These are phyloP conservation scores for Phytophthora hybrid DNA, from an alignment of 352 stramenopile species.

Conservation along the genomic window DNA sequence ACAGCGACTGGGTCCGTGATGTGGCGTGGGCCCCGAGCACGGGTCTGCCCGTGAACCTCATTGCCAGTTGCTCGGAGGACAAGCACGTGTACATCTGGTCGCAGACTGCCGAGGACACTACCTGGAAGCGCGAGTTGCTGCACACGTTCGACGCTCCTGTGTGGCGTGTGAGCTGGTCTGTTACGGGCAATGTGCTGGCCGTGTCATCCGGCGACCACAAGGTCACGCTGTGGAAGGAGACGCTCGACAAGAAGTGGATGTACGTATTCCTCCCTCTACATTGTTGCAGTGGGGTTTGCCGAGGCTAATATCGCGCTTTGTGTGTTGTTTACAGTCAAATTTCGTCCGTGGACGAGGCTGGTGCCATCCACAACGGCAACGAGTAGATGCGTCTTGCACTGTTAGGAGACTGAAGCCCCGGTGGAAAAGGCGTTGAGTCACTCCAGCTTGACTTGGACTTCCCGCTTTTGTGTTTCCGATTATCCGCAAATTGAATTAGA, in stretches of 20 bases:
- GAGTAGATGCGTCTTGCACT: slow-evolving; percentile 54
- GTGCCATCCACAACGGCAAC: slow-evolving; percentile 79
- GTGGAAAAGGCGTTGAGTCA: slow-evolving; percentile 24
- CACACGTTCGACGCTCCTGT: slow-evolving; percentile 96
- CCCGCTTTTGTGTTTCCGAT: slow-evolving; percentile 13
- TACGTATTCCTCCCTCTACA: slow-evolving; percentile 47
- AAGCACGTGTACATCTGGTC: slow-evolving; percentile 97
- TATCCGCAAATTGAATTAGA: slow-evolving; percentile 27
- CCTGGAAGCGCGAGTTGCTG: slow-evolving; percentile 94
- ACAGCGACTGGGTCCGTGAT: slow-evolving; percentile 97
- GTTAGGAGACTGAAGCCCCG: slow-evolving; percentile 19
- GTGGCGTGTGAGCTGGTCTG: slow-evolving; percentile 99
- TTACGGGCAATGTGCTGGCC: slow-evolving; percentile 98
- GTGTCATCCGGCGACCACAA: slow-evolving; percentile 97
- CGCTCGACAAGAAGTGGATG: slow-evolving; percentile 97
- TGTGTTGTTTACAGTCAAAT: slow-evolving; percentile 75
- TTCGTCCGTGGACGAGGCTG: slow-evolving; percentile 88
- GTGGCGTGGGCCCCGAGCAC: slow-evolving; percentile 97
- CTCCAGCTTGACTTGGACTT: slow-evolving; percentile 12
- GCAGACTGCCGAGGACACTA: slow-evolving; percentile 70
- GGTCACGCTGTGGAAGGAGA: slow-evolving; percentile 99
- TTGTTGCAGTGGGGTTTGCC: background rate
- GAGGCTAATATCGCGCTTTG: slow-evolving; percentile 5
- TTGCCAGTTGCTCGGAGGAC: slow-evolving; percentile 93
- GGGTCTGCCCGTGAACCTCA: slow-evolving; percentile 93